Conservation (phyloP, 164 flowering plant species). For the Kingdonia uniflora region DNA sequence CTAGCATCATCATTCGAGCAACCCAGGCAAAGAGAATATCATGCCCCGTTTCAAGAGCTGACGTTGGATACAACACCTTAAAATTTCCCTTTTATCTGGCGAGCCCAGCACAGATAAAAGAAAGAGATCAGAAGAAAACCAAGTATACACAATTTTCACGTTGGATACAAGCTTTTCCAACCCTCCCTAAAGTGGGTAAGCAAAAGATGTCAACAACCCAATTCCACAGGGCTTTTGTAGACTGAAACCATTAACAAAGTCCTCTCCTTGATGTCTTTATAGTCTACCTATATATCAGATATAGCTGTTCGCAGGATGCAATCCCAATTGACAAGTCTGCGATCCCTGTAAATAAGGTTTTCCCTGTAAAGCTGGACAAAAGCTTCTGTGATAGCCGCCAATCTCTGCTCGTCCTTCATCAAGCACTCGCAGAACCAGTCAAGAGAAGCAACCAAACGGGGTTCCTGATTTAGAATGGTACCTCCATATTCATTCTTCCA, state of each 20-base stretch:
- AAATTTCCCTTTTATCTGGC: conserved; percentile 88
- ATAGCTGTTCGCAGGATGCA: conserved; percentile 85
- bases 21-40: conserved; percentile 98
- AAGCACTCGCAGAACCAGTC: conserved; percentile 99
- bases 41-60: too few species aligned
- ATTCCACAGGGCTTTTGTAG: conserved; percentile 66
- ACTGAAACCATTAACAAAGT: conserved; percentile 73
- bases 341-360: too few species aligned
- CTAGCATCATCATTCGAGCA: conserved; percentile 96
- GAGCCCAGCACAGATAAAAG: conserved; percentile 89
- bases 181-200: too few species aligned
- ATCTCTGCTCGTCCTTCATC: too few species aligned
- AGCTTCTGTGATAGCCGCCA: too few species aligned
- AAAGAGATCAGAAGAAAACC: conserved; percentile 93
- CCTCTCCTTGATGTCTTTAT: conserved; percentile 68
- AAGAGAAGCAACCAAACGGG: conserved; percentile 82
- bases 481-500: too few species aligned
- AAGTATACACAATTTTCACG: conserved; percentile 90
- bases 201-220: conserved; percentile 84
- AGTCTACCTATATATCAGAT: conserved; percentile 97
- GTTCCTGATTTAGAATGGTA: conserved; percentile 67
- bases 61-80: conserved; percentile 83
- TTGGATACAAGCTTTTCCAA: conserved; percentile 79
- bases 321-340: too few species aligned
- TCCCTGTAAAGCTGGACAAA: too few species aligned